Evolutionary conservation across 371 early-diverging fungal species (phyloP).

Genomic region (Circinella minor): DNA sequence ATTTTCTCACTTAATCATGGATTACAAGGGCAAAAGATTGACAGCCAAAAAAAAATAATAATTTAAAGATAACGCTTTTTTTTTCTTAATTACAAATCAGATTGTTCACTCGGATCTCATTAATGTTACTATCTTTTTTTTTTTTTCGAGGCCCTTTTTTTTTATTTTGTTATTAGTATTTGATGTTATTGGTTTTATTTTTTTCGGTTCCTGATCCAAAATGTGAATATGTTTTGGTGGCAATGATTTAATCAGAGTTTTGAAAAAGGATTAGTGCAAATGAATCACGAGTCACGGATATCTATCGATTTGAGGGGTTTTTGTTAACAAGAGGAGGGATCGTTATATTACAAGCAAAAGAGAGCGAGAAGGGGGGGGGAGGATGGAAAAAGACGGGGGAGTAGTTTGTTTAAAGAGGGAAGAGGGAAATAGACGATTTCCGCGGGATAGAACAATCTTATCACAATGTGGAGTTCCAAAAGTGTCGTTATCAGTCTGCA

Average conservation of each 20-base stretch:
- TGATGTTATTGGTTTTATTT: no score
- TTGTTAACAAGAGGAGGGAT: no score
- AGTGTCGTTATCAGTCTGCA: constrained; percentile 7
- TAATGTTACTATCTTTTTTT: no score
- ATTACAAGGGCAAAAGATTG: no score
- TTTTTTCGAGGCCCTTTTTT: no score
- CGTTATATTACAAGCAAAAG: not conserved
- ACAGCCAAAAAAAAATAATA: no score
- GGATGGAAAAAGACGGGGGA: not conserved
- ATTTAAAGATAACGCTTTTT: no score
- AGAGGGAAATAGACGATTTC: not conserved
- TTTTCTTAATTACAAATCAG: no score
- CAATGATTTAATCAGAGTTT: not conserved
- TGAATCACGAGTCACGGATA: constrained; percentile 6
- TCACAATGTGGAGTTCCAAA: not conserved
- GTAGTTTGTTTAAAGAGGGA: not conserved
- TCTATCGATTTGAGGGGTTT: not conserved
- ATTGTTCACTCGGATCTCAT: no score
- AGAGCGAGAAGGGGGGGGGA: not conserved
- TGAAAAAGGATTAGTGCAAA: constrained; percentile 2
- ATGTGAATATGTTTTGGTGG: not conserved
- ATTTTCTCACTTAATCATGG: no score
- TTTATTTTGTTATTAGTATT: no score
- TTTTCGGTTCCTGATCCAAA: not conserved
- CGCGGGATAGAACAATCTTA: constrained; percentile 10